A percentile compares a stretch with the other conserved stretches of the same genome.
phyloP scores from a whole-genome alignment of 2,329 filamentous ascomycete species.

The Diaporthe ampelina region DNA sequence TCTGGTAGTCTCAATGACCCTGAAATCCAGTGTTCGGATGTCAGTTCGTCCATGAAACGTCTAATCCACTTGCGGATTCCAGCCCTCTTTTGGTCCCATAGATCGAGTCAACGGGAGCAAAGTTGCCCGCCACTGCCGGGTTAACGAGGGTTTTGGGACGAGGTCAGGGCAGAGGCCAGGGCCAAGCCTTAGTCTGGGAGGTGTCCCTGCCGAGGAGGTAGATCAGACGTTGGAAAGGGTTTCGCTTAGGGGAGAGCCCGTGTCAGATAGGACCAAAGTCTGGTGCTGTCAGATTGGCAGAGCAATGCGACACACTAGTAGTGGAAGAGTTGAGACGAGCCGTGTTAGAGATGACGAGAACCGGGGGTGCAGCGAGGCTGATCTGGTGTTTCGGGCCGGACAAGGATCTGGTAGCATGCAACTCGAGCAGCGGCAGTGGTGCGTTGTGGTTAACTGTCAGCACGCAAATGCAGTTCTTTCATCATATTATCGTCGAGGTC shows the following conservation, averaged over 20 bases:
- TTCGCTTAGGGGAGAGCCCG: conserved; percentile 57
- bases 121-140: conserved; percentile 39
- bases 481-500: conserved; percentile 20
- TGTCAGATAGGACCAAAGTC: conserved; percentile 53
- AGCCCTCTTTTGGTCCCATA: conserved; percentile 39
- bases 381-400: conserved; percentile 54
- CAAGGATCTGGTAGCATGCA: conserved; percentile 48
- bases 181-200: conserved; percentile 41
- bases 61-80: conserved; percentile 48
- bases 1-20: conserved; percentile 31
- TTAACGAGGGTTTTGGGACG: conserved; percentile 39
- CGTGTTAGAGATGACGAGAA: conserved; percentile 61
- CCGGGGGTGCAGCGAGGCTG: conserved; percentile 50
- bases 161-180: conserved; percentile 37
- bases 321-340: conserved; percentile 58
- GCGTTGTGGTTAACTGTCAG: conserved; percentile 23
- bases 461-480: conserved; percentile 2
- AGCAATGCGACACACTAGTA: conserved; percentile 46
- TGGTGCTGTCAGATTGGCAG: conserved; percentile 49
- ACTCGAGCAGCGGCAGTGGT: conserved; percentile 26
- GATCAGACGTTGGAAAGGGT: conserved; percentile 63
- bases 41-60: conserved; percentile 57
- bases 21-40: conserved; percentile 52
- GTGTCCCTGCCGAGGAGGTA: conserved; percentile 43
- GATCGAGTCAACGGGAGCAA: conserved; percentile 34